phyloP scores from a whole-genome alignment of 345 rosid species.

The Isatis tinctoria region DNA sequence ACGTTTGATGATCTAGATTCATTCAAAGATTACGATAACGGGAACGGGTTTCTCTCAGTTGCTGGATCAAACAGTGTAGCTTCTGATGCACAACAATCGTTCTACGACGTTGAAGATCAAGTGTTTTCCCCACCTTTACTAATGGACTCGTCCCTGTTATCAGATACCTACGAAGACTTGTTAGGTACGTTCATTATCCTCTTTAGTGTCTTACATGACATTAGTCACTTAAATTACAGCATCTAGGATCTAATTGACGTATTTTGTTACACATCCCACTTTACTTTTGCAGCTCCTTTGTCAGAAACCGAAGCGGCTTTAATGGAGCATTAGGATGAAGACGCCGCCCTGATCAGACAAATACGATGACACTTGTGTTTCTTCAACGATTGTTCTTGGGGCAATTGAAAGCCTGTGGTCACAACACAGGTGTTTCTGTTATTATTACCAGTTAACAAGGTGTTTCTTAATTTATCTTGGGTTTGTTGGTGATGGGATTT shows the following conservation, averaged over 20 bases:
- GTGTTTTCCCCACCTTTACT: conserved; percentile 92
- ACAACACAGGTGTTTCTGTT: conserved; percentile 6
- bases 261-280: neutral
- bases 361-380: neutral
- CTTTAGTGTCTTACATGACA: neutral
- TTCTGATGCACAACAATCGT: conserved; percentile 50
- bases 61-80: conserved; percentile 54
- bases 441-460: conserved; percentile 15
- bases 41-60: conserved; percentile 67
- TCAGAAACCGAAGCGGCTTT: conserved; percentile 79
- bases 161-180: conserved; percentile 84
- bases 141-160: conserved; percentile 65
- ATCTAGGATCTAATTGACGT: neutral
- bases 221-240: neutral
- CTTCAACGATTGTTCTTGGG: conserved; percentile 9
- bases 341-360: neutral
- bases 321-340: conserved; percentile 57
- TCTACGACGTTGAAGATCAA: conserved; percentile 71
- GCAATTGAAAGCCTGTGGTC: neutral
- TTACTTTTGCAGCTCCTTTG: conserved; percentile 63
- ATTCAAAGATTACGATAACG: conserved; percentile 56
- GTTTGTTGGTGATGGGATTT: conserved; percentile 19
- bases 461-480: conserved; percentile 15
- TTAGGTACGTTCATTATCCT: conserved; percentile 55
- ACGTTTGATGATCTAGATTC: conserved; percentile 61